Percentiles rank a stretch among this genome's conserved stretches.
Evolutionary conservation across 2,329 filamentous ascomycete species (phyloP).

Genomic region (Aphanoascus verrucosus): DNA sequence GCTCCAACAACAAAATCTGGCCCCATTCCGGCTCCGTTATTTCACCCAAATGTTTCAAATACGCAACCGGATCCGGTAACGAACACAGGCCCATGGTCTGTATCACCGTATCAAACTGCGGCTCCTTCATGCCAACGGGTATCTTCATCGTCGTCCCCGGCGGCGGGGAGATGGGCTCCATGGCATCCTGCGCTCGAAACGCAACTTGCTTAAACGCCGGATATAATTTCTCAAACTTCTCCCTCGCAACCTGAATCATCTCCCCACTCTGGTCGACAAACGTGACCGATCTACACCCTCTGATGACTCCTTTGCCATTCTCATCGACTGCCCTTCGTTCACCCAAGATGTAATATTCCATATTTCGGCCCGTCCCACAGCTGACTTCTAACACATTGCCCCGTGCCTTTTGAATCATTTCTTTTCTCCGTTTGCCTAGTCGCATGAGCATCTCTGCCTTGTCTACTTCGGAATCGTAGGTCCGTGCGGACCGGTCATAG

Average conservation of each 20-base stretch:
- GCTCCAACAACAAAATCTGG: conserved; percentile 39
- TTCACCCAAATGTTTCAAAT: conserved; percentile 33
- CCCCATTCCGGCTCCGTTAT: conserved; percentile 33
- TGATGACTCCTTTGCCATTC: conserved; percentile 23
- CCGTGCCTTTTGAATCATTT: conserved; percentile 33
- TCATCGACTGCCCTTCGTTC: conserved; percentile 25
- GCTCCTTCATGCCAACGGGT: neutral
- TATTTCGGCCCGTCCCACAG: conserved; percentile 42
- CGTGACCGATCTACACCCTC: conserved; percentile 34
- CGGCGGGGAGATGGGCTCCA: conserved; percentile 20
- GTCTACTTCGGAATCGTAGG: conserved; percentile 39
- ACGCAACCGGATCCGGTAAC: conserved; percentile 33
- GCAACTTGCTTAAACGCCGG: conserved; percentile 25
- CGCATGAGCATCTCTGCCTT: conserved; percentile 36
- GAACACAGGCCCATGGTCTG: conserved; percentile 44
- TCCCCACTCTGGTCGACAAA: conserved; percentile 40
- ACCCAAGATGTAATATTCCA: conserved; percentile 37
- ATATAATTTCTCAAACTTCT: conserved; percentile 33
- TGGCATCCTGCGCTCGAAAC: conserved; percentile 31
- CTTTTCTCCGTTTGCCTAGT: conserved; percentile 31
- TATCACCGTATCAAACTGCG: conserved; percentile 38
- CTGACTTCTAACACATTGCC: conserved; percentile 42
- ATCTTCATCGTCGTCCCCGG: conserved; percentile 4
- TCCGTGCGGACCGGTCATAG: conserved; percentile 35
- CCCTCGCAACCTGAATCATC: conserved; percentile 38